Conservation (phyloP, 1,284 basidiomycete species). For the Ustilago hordei region DNA sequence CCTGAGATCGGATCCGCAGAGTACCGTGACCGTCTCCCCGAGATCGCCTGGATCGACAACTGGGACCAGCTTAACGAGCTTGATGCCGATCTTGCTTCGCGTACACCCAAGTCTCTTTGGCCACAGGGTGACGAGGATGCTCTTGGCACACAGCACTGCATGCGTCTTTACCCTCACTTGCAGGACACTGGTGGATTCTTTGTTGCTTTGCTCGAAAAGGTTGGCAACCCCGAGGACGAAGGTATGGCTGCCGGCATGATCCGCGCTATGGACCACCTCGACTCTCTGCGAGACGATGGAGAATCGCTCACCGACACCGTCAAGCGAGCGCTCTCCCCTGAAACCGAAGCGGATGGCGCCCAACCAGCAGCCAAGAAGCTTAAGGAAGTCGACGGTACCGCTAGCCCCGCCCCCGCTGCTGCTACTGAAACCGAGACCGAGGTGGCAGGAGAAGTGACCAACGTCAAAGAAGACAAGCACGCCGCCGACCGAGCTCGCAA, state of each 20-base stretch:
- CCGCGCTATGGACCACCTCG: constrained; percentile 61
- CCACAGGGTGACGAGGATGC: constrained; percentile 65
- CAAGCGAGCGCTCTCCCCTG: constrained; percentile 45
- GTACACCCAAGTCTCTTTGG: constrained; percentile 63
- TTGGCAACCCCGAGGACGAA: constrained; percentile 53
- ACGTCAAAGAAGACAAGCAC: constrained; percentile 60
- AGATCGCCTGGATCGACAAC: constrained; percentile 63
- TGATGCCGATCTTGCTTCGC: constrained; percentile 58
- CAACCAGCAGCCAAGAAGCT: constrained; percentile 52
- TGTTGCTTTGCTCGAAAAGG: constrained; percentile 84
- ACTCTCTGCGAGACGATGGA: constrained; percentile 32
- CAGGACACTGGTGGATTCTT: constrained; percentile 99
- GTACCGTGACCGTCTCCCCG: constrained; percentile 56
- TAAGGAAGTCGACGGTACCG: constrained; percentile 34
- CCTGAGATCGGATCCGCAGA: constrained; percentile 45
- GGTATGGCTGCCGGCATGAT: constrained; percentile 67
- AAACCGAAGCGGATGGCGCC: constrained; percentile 33
- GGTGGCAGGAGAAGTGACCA: constrained; percentile 21
- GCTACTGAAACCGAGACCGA: constrained; percentile 13
- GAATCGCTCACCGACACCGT: constrained; percentile 25
- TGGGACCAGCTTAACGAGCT: constrained; percentile 61
- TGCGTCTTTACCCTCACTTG: constrained; percentile 82
- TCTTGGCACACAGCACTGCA: constrained; percentile 60
- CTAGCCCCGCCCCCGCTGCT: constrained; percentile 5
- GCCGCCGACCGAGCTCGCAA: constrained; percentile 53